phyloP scores from a whole-genome alignment of 2,329 filamentous ascomycete species.

The Fusarium tanahbumbuense region DNA sequence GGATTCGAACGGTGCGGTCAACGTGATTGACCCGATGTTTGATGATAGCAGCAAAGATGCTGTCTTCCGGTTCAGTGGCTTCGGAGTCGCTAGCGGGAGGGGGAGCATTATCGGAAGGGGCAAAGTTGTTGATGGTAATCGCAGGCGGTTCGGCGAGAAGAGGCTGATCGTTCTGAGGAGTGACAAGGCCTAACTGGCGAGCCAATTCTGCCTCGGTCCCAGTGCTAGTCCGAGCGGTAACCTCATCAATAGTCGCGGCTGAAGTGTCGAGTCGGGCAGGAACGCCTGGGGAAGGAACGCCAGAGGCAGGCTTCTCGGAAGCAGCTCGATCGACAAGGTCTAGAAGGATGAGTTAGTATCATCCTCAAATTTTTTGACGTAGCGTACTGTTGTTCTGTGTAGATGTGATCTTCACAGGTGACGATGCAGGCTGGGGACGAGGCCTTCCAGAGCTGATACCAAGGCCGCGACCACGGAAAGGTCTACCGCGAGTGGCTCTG shows the following conservation, averaged over 20 bases:
- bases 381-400: background rate
- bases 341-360: background rate
- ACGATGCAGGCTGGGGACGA: background rate
- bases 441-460: background rate
- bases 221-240: background rate
- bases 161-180: background rate
- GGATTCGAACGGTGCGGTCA: background rate
- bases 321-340: no score
- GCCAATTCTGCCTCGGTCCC: background rate
- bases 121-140: background rate
- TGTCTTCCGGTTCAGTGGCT: background rate
- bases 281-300: background rate
- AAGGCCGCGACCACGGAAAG: background rate
- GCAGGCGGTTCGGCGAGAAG: no score
- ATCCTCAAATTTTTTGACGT: rapidly evolving
- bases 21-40: background rate
- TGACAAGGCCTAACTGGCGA: background rate
- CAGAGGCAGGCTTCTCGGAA: background rate
- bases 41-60: background rate
- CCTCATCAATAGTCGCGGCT: background rate
- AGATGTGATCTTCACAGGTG: background rate
- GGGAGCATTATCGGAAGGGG: background rate
- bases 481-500: background rate
- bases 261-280: background rate
- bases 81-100: background rate